These are phyloP conservation scores for Aspergillus puulaauensis DNA, from an alignment of 2,329 filamentous ascomycete genomes.

Conservation along the genomic window DNA sequence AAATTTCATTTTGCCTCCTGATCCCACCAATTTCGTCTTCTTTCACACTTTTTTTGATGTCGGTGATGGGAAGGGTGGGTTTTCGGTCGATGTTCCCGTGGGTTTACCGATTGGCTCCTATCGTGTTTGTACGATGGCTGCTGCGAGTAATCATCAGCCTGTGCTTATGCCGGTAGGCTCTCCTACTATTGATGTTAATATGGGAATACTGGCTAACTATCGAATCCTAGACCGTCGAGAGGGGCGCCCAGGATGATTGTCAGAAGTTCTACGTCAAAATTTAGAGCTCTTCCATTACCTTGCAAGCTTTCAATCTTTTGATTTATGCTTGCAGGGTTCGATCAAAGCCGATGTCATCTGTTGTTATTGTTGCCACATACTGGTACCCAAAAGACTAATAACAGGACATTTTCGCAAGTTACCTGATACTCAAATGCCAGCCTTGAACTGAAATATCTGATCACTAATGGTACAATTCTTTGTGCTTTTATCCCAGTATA, in stretches of 20 bases:
- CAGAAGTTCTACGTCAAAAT: slow-evolving; percentile 1
- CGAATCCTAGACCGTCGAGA: not conserved
- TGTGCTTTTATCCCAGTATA: too few relatives aligned
- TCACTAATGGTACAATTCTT: too few relatives aligned
- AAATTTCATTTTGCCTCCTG: not conserved
- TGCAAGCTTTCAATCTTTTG: too few relatives aligned
- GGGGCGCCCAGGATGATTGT: slow-evolving; percentile 7
- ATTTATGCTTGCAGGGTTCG: too few relatives aligned
- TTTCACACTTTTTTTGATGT: not conserved
- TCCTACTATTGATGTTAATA: not conserved
- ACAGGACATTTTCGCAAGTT: too few relatives aligned
- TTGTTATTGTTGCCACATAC: too few relatives aligned
- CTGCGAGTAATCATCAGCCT: slow-evolving; percentile 8
- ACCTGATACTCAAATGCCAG: too few relatives aligned
- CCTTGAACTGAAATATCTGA: too few relatives aligned
- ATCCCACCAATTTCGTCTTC: not conserved
- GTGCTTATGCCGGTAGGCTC: slow-evolving; percentile 9
- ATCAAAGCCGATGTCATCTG: too few relatives aligned
- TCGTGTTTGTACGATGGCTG: slow-evolving; percentile 9
- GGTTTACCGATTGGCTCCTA: slow-evolving; percentile 1
- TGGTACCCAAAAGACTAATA: too few relatives aligned
- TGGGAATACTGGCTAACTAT: not conserved
- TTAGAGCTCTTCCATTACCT: too few relatives aligned
- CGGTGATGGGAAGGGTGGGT: not conserved
- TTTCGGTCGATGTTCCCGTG: not conserved